Base-by-base conservation (phyloP, 2,329 filamentous ascomycete genomes). In the Canariomyces notabilis region DNA sequence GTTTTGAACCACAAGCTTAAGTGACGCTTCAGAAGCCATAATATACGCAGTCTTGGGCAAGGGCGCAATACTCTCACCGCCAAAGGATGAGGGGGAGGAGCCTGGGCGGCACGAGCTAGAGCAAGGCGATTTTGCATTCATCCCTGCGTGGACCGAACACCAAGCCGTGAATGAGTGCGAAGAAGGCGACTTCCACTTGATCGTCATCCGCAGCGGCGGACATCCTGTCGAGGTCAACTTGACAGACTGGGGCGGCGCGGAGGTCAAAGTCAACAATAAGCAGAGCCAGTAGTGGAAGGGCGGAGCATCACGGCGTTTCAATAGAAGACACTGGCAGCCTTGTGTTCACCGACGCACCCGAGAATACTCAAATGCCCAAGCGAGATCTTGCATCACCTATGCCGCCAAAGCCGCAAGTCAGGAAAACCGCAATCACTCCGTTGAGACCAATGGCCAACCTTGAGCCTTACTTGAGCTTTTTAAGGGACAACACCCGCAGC, bases 101-200 rank as follows among this genome's bases (percentile, higher is more conserved):
- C 61, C 73, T 1, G 75, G 75, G 50, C 73, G 75, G 26, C 73
- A 83, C 51, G 67, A 76, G 15, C 69, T 89, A 6, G 63, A 64
- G 1, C 71, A 78, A 0, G 84, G 85, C 0, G 83, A 87, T 61
- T 88, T 85, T 62, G 82, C 82, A 3, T 72, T 86, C 44, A 75
- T 88, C 11, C 84, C 84, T 0, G 77, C 82, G 0, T 86, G 76
- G 72, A 78, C 79, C 0, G 83, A 88, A 61, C 82, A 88, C 64
- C 82, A 87, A 61, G 75, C 83, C 44, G 68, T 82, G 16, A 88
- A 88, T 56, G 76, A 85, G 31, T 74, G 75, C 1, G 77, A 81
- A 35, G 62, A 61, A n/a, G n/a, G n/a, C 2, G 79, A 83, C 37
- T 67, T 83, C 2, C 74, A 80, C 31, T 85, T 82, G 79, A 74